A percentile compares a stretch with the other conserved stretches of the same genome.
phyloP scores from a whole-genome alignment of 257 asterid species.

The Salvia splendens region DNA sequence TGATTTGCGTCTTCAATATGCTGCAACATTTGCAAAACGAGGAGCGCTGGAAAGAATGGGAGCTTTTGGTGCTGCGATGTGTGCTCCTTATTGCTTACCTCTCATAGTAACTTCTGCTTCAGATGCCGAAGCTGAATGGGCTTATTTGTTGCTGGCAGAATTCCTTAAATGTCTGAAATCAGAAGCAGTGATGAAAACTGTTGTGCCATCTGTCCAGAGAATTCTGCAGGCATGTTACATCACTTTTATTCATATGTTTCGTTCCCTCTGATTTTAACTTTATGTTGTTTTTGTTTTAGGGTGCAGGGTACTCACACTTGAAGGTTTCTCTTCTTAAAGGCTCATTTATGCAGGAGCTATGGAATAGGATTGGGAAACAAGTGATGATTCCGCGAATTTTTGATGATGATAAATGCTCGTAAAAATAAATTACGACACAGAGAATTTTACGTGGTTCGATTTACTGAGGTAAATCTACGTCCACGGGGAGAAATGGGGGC shows the following conservation, averaged over 20 bases:
- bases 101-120: conserved; percentile 62
- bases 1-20: conserved; percentile 80
- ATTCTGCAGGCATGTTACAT: conserved; percentile 76
- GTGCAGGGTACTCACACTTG: conserved; percentile 73
- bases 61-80: conserved; percentile 77
- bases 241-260: conserved; percentile 21
- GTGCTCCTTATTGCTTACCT: conserved; percentile 92
- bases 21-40: conserved; percentile 74
- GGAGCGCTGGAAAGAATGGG: conserved; percentile 91
- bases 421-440: no score
- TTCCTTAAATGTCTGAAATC: conserved; percentile 66
- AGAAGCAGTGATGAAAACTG: conserved; percentile 59
- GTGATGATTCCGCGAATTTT: no score
- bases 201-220: conserved; percentile 83
- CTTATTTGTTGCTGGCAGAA: conserved; percentile 72
- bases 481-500: no score
- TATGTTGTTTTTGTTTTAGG: conserved; percentile 51
- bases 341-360: conserved; percentile 86
- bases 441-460: no score
- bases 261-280: conserved; percentile 31
- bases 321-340: conserved; percentile 99
- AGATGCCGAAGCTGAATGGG: conserved; percentile 85
- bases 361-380: conserved; percentile 84
- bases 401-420: no score
- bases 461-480: no score